phyloP scores from a whole-genome alignment of 1,139 yeast species.

The Entelexis paramagnoliae region DNA sequence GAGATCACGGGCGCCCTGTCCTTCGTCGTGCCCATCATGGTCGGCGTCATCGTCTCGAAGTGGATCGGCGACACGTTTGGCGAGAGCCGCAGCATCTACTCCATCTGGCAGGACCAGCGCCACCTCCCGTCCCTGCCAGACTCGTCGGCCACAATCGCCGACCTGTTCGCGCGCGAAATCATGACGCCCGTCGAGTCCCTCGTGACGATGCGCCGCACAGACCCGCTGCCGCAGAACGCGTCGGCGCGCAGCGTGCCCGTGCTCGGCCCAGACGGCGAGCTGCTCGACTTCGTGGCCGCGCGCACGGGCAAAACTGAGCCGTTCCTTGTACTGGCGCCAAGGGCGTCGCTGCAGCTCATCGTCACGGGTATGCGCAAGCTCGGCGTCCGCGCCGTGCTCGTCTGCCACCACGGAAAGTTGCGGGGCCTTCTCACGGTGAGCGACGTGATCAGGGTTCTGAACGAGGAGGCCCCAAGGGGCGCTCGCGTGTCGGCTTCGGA shows the following conservation, averaged over 20 bases:
- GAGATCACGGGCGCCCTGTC: slow-evolving; percentile 92
- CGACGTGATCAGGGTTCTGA: slow-evolving; percentile 16
- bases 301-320: slow-evolving; percentile 18
- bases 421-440: slow-evolving; percentile 17
- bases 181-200: slow-evolving; percentile 13
- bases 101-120: slow-evolving; percentile 10
- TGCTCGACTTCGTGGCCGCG: slow-evolving; percentile 10
- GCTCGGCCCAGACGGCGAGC: slow-evolving; percentile 11
- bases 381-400: slow-evolving; percentile 20
- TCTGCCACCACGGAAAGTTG: slow-evolving; percentile 16
- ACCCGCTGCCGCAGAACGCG: neutral
- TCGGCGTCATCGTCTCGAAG: slow-evolving; percentile 41
- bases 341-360: slow-evolving; percentile 16
- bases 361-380: slow-evolving; percentile 14
- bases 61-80: slow-evolving; percentile 39
- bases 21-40: slow-evolving; percentile 86
- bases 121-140: slow-evolving; percentile 17
- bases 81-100: slow-evolving; percentile 16
- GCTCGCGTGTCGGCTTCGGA: slow-evolving; percentile 4
- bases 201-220: neutral
- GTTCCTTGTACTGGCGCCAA: slow-evolving; percentile 13
- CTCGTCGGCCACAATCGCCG: slow-evolving; percentile 13
- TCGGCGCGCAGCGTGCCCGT: slow-evolving; percentile 16
- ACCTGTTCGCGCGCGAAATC: slow-evolving; percentile 15
- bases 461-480: neutral